Percentiles rank a stretch among this genome's conserved stretches.
phyloP scores from a whole-genome alignment of 805 yeast species.

The Starmerella sirachaensis region DNA sequence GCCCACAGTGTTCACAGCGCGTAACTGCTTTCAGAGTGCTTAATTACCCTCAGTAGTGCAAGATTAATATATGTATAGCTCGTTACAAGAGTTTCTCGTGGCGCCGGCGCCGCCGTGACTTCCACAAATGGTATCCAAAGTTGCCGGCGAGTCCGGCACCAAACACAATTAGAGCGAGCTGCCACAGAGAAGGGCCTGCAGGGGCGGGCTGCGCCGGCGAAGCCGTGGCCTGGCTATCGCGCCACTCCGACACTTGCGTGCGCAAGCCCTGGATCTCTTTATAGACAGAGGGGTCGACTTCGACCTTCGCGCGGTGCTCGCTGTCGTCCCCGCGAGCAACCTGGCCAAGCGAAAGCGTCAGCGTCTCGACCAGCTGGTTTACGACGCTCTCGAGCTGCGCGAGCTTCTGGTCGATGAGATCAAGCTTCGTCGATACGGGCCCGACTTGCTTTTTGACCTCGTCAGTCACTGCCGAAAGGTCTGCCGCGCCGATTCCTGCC shows the following conservation, averaged over 20 bases:
- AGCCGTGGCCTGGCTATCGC: not conserved
- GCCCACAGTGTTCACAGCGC: too few relatives aligned
- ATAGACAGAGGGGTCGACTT: conserved; percentile 3
- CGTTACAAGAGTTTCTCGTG: conserved; percentile 14
- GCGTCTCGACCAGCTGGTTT: conserved; percentile 14
- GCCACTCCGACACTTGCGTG: conserved; percentile 12
- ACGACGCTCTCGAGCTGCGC: conserved; percentile 11
- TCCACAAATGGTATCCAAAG: too few relatives aligned
- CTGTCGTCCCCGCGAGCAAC: conserved; percentile 1
- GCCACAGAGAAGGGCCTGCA: conserved; percentile 2
- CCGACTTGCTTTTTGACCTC: conserved; percentile 2
- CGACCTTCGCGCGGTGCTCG: not conserved
- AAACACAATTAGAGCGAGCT: conserved; percentile 4
- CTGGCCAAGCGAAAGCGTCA: conserved; percentile 9
- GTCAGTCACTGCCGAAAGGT: not conserved
- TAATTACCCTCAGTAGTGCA: too few relatives aligned
- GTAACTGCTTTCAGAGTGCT: too few relatives aligned
- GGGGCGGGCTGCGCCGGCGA: not conserved
- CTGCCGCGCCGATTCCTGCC: not conserved
- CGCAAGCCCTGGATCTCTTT: conserved; percentile 10
- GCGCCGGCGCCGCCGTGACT: conserved; percentile 6
- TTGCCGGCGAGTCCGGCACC: conserved; percentile 4
- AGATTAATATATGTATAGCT: too few relatives aligned
- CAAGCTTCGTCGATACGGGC: conserved; percentile 5
- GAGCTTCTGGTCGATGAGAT: conserved; percentile 8